Base-by-base conservation (phyloP, 2,329 filamentous ascomycete genomes). In the Pseudocercospora fijiensis region DNA sequence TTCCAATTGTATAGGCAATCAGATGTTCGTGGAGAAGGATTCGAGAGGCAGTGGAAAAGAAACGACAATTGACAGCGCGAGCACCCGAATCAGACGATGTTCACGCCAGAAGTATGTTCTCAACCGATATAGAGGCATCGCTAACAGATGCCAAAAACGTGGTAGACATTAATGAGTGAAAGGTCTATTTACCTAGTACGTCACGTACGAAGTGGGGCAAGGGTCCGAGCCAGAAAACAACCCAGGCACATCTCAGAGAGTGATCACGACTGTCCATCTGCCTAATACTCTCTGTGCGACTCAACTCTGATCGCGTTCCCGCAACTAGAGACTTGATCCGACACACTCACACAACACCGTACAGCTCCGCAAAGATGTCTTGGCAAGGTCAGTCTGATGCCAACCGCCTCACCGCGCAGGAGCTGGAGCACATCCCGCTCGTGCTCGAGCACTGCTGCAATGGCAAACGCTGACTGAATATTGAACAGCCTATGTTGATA, bases 371-470 rank as follows among this genome's bases (percentile, higher is more conserved):
- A 53, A 85, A 72, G 76, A 89, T 90, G 88, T 90, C 88, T 79
- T 90, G 88, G 88, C 88, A 91, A 88, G 86, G 89, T 90, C 78
- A 71, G 78, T 74, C 56, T 28, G 27, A 28, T 63, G 63, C 63
- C 56, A 60, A 55, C 43, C 68, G 60, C 61, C 56, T 64, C 63
- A 61, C 58, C 41, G 52, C 58, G 49, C 33, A 30, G 20, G 37
- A 51, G 4, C 10, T 43, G 24, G 16, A 27, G 33, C 27, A n/a
- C 10, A 45, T 45, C 62, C 47, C 41, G 60, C 55, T 30, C 24
- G 18, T 57, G 47, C 49, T 52, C 59, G 57, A 60, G 57, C 59
- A 51, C 30, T 18, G 53, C 16, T 10, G 16, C 27, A 18, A 53
- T 22, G 27, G n/a, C 53, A 56, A 33, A 41, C 33, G 64, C 64